phyloP scores from a whole-genome alignment of 805 yeast species.

The Candida silvatica region DNA sequence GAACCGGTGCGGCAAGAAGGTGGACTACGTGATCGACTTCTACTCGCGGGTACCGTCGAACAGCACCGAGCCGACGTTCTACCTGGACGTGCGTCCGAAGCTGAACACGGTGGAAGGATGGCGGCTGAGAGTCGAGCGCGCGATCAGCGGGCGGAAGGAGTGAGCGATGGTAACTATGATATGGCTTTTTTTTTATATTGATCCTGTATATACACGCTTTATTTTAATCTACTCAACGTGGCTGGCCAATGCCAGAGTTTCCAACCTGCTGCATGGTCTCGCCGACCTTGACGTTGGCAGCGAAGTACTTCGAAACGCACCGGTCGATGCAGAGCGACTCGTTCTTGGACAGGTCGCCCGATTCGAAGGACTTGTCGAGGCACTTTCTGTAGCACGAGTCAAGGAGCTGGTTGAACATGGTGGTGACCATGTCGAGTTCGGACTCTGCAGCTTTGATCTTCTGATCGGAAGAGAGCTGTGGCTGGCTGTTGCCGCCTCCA shows the following conservation, averaged over 20 bases:
- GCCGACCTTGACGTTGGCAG: constrained; percentile 89
- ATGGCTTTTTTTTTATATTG: no score
- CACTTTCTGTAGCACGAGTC: constrained; percentile 87
- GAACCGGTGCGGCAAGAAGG: constrained; percentile 71
- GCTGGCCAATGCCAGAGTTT: constrained; percentile 23
- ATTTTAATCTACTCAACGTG: no score
- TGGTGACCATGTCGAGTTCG: constrained; percentile 94
- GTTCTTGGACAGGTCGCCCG: constrained; percentile 66
- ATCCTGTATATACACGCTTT: no score
- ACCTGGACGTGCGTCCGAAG: constrained; percentile 88
- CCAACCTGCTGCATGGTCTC: constrained; percentile 44
- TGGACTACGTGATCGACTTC: constrained; percentile 92
- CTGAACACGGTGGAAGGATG: constrained; percentile 75
- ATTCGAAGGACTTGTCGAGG: constrained; percentile 55
- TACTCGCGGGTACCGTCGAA: constrained; percentile 31
- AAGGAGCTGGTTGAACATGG: constrained; percentile 89
- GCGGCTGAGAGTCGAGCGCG: constrained; percentile 53
- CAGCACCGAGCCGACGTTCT: constrained; percentile 52
- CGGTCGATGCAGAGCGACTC: constrained; percentile 89
- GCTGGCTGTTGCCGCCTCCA: constrained; percentile 46
- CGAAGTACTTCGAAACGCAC: constrained; percentile 93
- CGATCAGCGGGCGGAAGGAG: no score
- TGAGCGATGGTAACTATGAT: no score
- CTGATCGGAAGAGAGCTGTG: constrained; percentile 66
- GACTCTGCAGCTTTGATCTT: constrained; percentile 90